A percentile compares a stretch with the other conserved stretches of the same genome.
Conservation (phyloP, 306 rosid genomes). For the Crotalaria pallida region DNA sequence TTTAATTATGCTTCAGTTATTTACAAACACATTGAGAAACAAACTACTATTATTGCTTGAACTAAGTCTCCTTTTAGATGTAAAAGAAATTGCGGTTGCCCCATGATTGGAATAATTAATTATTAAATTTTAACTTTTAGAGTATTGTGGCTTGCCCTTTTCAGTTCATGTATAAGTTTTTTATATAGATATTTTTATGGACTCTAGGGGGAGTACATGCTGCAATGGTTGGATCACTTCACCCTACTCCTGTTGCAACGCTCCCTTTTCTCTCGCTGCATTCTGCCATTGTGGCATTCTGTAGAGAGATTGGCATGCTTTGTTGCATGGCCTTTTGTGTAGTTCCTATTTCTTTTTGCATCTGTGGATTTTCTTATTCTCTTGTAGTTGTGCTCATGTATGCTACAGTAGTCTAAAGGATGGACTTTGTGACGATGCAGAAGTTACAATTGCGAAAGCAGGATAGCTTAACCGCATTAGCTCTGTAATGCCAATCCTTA, state of each 20-base stretch:
- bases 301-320: constrained; percentile 97
- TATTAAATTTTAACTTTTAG: constrained; percentile 7
- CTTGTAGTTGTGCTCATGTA: too few relatives aligned
- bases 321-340: too few relatives aligned
- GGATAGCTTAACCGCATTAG: too few relatives aligned
- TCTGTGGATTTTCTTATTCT: too few relatives aligned
- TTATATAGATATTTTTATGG: constrained; percentile 18
- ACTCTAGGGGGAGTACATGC: constrained; percentile 97
- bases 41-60: constrained; percentile 8
- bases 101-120: neutral
- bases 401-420: too few relatives aligned
- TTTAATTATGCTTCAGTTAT: neutral
- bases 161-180: neutral
- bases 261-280: constrained; percentile 96
- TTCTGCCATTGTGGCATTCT: constrained; percentile 96
- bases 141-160: constrained; percentile 10
- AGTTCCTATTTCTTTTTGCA: too few relatives aligned
- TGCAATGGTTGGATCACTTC: constrained; percentile 97
- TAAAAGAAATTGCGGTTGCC: neutral
- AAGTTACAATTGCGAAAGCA: too few relatives aligned
- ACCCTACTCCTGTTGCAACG: constrained; percentile 91
- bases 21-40: neutral
- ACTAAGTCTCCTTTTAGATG: neutral
- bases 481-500: too few relatives aligned
- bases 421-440: too few relatives aligned